phyloP scores from a whole-genome alignment of 2,329 filamentous ascomycete species.

The Alternaria metachromatica region DNA sequence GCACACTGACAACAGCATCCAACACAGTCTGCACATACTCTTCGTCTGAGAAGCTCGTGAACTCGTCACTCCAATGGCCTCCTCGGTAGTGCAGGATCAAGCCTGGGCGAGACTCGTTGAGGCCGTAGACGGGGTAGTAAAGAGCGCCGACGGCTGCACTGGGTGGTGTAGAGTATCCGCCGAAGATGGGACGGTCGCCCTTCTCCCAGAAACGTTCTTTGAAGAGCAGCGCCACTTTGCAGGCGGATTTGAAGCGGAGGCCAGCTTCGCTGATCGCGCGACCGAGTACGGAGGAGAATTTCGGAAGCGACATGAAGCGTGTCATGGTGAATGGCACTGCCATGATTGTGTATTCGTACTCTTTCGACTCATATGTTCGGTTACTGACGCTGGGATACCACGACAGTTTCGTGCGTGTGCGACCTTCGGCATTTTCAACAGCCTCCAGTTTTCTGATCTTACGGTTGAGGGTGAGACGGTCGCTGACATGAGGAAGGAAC shows the following conservation, averaged over 20 bases:
- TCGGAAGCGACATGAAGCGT: constrained; percentile 1
- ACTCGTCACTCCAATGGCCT: background rate
- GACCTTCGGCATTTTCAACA: background rate
- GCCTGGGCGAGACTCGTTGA: background rate
- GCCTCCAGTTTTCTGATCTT: background rate
- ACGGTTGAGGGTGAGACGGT: background rate
- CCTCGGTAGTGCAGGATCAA: background rate
- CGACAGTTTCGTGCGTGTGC: background rate
- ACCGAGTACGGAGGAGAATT: constrained; percentile 3
- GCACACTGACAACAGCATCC: background rate
- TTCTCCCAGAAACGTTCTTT: background rate
- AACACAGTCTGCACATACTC: background rate
- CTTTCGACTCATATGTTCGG: background rate
- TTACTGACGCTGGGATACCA: background rate
- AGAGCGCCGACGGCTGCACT: background rate
- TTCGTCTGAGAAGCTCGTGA: background rate
- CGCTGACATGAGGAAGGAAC: background rate
- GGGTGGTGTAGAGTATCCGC: background rate
- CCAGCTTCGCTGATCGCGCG: constrained; percentile 1
- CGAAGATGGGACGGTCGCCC: background rate
- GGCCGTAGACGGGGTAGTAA: background rate
- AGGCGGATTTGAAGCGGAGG: background rate
- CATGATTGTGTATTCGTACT: constrained; percentile 2
- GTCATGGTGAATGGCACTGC: constrained; percentile 4
- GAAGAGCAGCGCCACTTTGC: background rate